Percentiles rank a stretch among this genome's conserved stretches.
phyloP scores from a whole-genome alignment of 192 early-diverging fungal genomes.

The Radiomyces spectabilis region DNA sequence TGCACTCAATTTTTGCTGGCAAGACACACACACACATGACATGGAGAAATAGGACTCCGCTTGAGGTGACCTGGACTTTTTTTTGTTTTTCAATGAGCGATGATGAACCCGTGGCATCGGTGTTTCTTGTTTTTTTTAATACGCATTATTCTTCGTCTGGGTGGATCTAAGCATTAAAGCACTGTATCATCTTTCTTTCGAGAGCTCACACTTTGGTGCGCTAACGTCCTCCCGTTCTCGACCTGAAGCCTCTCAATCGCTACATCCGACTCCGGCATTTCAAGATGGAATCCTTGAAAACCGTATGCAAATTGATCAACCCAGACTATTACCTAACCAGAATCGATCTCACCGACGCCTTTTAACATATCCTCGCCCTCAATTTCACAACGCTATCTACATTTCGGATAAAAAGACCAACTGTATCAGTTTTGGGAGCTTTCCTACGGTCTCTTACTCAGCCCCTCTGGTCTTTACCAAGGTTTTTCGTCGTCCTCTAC shows the following conservation, averaged over 20 bases:
- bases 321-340: constrained; percentile 14
- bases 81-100: too few species aligned
- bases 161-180: too few species aligned
- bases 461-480: constrained; percentile 27
- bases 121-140: too few species aligned
- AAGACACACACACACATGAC: too few species aligned
- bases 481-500: constrained; percentile 2
- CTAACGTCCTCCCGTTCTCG: constrained; percentile 24
- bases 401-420: constrained; percentile 15
- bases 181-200: too few species aligned
- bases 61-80: too few species aligned
- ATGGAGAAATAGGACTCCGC: too few species aligned
- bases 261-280: constrained; percentile 1
- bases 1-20: too few species aligned
- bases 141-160: too few species aligned
- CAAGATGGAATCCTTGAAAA: constrained; percentile 16
- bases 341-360: constrained; percentile 31
- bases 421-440: constrained; percentile 26
- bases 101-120: too few species aligned
- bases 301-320: constrained; percentile 6
- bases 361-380: too few species aligned
- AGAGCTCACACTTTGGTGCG: too few species aligned
- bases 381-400: constrained; percentile 14
- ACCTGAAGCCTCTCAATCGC: constrained; percentile 9
- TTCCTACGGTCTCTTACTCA: constrained; percentile 26